Evolutionary conservation across 2,329 filamentous ascomycete genomes (phyloP).

Genomic region (Kalmusia sp.): DNA sequence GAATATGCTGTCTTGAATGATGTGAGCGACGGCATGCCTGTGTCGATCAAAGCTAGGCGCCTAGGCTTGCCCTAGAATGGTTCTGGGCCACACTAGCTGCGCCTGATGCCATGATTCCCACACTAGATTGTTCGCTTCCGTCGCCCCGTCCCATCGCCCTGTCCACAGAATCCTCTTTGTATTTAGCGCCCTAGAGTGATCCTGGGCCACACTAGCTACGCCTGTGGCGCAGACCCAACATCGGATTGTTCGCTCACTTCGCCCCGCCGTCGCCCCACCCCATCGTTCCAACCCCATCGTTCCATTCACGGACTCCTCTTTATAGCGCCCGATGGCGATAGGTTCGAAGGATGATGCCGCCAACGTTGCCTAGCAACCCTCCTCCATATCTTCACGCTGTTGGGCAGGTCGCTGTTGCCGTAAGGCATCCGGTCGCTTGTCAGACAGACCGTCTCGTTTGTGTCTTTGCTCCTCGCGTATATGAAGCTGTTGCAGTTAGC

Average conservation of each 20-base stretch:
- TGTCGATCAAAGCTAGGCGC: constrained; percentile 25
- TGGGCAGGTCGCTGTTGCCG: constrained; percentile 25
- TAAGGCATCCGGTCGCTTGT: constrained; percentile 39
- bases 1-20: constrained; percentile 21
- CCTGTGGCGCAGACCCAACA: constrained; percentile 50
- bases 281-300: no score
- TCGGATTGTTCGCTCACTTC: constrained; percentile 57
- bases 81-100: constrained; percentile 17
- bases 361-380: constrained; percentile 19
- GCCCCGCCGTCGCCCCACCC: constrained; percentile 48
- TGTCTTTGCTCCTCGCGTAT: constrained; percentile 43
- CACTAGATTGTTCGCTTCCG: constrained; percentile 55
- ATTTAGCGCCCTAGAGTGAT: constrained; percentile 15
- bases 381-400: constrained; percentile 29
- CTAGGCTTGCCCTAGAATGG: constrained; percentile 17
- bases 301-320: constrained; percentile 46
- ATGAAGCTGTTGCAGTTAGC: constrained; percentile 22
- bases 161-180: no score
- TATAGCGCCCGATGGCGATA: constrained; percentile 23
- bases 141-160: constrained; percentile 51
- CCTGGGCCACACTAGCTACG: constrained; percentile 18
- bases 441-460: constrained; percentile 38
- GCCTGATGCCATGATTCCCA: constrained; percentile 48
- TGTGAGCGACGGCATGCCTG: constrained; percentile 23
- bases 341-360: constrained; percentile 21